phyloP scores from a whole-genome alignment of 495 filamentous ascomycete species.

The Penicillium bialowiezense region DNA sequence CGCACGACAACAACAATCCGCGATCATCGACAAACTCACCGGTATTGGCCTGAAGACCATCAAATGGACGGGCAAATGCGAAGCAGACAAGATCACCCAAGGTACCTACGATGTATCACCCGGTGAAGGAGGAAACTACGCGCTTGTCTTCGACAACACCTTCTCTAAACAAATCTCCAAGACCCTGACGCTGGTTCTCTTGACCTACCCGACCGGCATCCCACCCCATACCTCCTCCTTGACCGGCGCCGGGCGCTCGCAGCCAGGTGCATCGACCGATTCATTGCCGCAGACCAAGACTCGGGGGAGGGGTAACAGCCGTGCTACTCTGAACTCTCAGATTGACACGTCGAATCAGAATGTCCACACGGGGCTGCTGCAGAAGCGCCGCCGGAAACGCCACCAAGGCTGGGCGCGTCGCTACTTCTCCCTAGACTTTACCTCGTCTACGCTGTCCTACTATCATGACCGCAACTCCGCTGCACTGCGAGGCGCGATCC shows the following conservation, averaged over 20 bases:
- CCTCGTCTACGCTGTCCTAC: conserved; percentile 87
- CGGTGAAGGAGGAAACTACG: conserved; percentile 86
- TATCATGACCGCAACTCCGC: conserved; percentile 92
- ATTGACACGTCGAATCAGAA: conserved; percentile 22
- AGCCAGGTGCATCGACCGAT: conserved; percentile 27
- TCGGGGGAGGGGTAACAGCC: conserved; percentile 36
- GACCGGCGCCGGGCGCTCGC: conserved; percentile 47
- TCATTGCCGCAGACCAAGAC: conserved; percentile 27
- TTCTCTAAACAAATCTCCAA: conserved; percentile 96
- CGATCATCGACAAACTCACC: conserved; percentile 76
- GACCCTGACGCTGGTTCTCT: conserved; percentile 86
- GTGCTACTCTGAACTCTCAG: conserved; percentile 25
- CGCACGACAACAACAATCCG: conserved; percentile 48
- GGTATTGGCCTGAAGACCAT: conserved; percentile 82
- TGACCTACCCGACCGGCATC: conserved; percentile 84
- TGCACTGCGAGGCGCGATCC: conserved; percentile 86
- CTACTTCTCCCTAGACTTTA: conserved; percentile 93
- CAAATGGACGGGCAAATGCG: conserved; percentile 89
- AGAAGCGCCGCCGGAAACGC: conserved; percentile 87
- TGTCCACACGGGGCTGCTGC: conserved; percentile 73
- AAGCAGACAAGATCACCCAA: conserved; percentile 92
- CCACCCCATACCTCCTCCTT: conserved; percentile 59
- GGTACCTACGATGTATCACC: conserved; percentile 77
- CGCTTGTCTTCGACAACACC: conserved; percentile 96
- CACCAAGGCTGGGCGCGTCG: conserved; percentile 89